A percentile compares a stretch with the other conserved stretches of the same genome.
Evolutionary conservation across 2,329 filamentous ascomycete genomes (phyloP).

Genomic region (Leptoxyphium fumago): DNA sequence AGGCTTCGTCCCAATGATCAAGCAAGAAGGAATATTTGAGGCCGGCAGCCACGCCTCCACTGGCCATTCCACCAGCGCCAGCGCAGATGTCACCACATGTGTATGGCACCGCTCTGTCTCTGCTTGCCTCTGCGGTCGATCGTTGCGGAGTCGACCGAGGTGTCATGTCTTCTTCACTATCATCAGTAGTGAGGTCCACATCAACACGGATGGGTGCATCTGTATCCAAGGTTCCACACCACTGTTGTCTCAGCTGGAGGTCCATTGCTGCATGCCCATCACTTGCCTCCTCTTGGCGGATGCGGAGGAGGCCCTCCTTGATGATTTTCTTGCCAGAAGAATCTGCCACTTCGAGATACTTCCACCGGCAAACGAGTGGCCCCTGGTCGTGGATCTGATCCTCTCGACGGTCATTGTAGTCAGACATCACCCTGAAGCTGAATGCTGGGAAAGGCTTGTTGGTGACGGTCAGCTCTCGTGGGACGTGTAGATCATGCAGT

Average conservation of each 20-base stretch:
- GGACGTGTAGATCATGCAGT: background rate
- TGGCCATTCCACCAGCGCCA: constrained; percentile 56
- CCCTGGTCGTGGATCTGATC: constrained; percentile 17
- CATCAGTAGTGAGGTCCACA: background rate
- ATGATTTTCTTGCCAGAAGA: background rate
- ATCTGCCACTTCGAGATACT: constrained; percentile 21
- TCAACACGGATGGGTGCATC: background rate
- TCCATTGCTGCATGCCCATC: background rate
- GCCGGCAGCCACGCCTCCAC: constrained; percentile 46
- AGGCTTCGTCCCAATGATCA: constrained; percentile 45
- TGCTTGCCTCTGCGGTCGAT: background rate
- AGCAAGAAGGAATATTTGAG: constrained; percentile 47
- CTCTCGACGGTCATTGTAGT: background rate
- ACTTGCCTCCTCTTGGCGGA: background rate
- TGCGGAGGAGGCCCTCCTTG: background rate
- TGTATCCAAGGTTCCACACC: background rate
- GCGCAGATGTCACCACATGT: constrained; percentile 59
- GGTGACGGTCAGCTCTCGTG: constrained; percentile 29
- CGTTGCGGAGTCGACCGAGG: background rate
- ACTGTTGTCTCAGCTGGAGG: background rate
- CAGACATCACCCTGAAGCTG: background rate
- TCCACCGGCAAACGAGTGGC: constrained; percentile 40
- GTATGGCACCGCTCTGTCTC: constrained; percentile 25
- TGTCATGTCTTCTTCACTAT: background rate
- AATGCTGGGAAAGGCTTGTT: constrained; percentile 32